Evolutionary conservation across 768 basidiomycete genomes (phyloP), one percentile per base, ranked within the genome.

Genomic region (Russula compacta): DNA sequence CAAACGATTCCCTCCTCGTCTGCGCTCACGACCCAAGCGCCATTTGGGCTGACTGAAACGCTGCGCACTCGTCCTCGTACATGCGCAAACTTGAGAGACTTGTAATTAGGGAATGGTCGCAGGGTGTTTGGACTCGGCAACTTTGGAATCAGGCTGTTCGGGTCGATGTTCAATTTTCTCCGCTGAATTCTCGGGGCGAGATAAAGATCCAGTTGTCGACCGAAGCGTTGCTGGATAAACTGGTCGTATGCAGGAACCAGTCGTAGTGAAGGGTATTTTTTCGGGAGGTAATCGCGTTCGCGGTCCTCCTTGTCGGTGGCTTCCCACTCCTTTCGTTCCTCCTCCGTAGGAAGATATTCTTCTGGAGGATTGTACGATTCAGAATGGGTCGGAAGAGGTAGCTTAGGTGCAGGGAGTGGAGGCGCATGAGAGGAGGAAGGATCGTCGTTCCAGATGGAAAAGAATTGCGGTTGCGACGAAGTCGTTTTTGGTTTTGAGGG

Each of bases 311-410:
- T 82, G 59, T 97, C 94, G 40, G 78, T 79, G 40, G 77, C 82
- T 68, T 92, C 86, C 89, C 92, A 98, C 68, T 84, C 81, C 64
- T 84, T 81, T 58, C 82, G 83, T 72, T 98, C 95, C 64, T 82
- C 81, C 53, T 86, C 84, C 1, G 89, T 86, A 5, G 90, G 92
- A 8, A 99, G 80, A 72, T 98, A 98, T 75, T 99, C 97, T 68
- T 86, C 92, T 6, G 97, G 97, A 36, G 97, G 97, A 71, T 99
- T 99, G 73, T 98, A 99, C 0, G 95, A 98, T 74, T 98, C 95
- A n/a, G 87, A 84, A 66, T 98, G 89, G 12, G 85, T 90, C 3
- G 97, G 97, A 1, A 97, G 83, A 15, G 82, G 80, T 2, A 84
- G 83, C 73, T 98, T 97, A 1, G 97, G 97, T 11, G 97, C 95